Evolutionary conservation across 768 basidiomycete species (phyloP), one percentile per base, ranked within the genome.

Genomic region (Phaffia tasmanica): DNA sequence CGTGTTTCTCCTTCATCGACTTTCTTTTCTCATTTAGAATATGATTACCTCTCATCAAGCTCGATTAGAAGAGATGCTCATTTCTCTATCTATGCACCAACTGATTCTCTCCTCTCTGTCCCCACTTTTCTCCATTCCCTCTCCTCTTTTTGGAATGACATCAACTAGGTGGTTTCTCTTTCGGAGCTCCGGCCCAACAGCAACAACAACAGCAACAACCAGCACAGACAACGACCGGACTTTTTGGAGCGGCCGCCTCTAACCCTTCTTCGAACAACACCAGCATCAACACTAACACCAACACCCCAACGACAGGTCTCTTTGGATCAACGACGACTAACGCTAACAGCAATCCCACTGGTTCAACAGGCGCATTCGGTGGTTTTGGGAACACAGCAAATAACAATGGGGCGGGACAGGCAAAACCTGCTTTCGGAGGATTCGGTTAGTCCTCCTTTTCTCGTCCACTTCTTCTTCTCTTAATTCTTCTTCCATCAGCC

Each of bases 321-420:
- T 58, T 67, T 61, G 47, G 60, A 57, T 48, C 61, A n/a, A 55
- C 66, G 32, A 14, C 64, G 29, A 19, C 65, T 16, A 25, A 60
- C 11, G 11, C 56, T 8, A 32, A 25, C 25, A 29, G 19, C 19
- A 21, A 19, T 32, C 56, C n/a, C 6, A 57, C 55, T 27, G 21
- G 35, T 42, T 11, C 4, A 11, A 42, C 27, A 55, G 2, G 55
- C 61, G 21, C 30, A 54, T 18, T 55, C 60, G n/a, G 48, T 51
- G 3, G 61, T 59, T 35, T 56, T 62, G 56, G 56, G 6, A 32
- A 25, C 27, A 18, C 56, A n/a, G 27, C 56, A 21, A 23, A 4
- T 29, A 42, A 42, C 35, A 42, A 42, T 42, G 35, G 35, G 35
- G 35, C 11, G 11, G 35, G 35, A 42, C 35, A 42, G 35, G 6